Conservation (phyloP, 2,329 filamentous ascomycete species). For the Colletotrichum lindemuthianum region DNA sequence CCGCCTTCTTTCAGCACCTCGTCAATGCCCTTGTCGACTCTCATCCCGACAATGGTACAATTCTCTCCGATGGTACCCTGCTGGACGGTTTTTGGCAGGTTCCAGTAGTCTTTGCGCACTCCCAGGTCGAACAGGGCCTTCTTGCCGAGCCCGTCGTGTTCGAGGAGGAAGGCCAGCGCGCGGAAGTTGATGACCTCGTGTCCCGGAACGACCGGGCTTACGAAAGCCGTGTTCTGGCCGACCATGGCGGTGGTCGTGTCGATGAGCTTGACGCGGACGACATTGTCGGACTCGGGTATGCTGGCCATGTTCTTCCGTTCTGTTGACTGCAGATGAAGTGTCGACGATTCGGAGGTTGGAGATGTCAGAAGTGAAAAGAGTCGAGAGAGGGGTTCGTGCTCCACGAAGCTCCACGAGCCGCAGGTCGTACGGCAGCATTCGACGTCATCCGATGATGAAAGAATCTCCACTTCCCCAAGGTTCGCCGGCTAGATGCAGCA, state of each 20-base stretch:
- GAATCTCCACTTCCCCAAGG: slow-evolving; percentile 19
- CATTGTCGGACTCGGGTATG: slow-evolving; percentile 28
- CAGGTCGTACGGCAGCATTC: background rate
- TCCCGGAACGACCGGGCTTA: slow-evolving; percentile 32
- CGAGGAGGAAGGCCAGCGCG: slow-evolving; percentile 35
- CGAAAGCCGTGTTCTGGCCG: slow-evolving; percentile 29
- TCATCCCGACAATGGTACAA: slow-evolving; percentile 26
- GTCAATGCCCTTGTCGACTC: slow-evolving; percentile 33
- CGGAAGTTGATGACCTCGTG: slow-evolving; percentile 38
- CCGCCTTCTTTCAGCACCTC: slow-evolving; percentile 33
- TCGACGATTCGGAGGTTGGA: background rate
- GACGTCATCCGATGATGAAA: slow-evolving; percentile 19
- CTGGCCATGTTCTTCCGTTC: slow-evolving; percentile 5
- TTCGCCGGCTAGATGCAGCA: background rate
- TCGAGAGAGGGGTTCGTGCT: background rate
- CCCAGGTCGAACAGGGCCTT: slow-evolving; percentile 36
- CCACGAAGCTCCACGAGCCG: background rate
- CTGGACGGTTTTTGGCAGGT: slow-evolving; percentile 7
- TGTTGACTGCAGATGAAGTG: background rate
- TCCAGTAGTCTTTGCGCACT: slow-evolving; percentile 37
- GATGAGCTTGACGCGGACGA: slow-evolving; percentile 35
- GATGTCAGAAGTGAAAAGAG: background rate
- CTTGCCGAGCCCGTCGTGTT: slow-evolving; percentile 33
- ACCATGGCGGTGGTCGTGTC: slow-evolving; percentile 36
- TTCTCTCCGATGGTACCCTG: slow-evolving; percentile 19